Evolutionary conservation across 2,329 filamentous ascomycete species (phyloP).

Genomic region (Simplicillium aogashimaense): DNA sequence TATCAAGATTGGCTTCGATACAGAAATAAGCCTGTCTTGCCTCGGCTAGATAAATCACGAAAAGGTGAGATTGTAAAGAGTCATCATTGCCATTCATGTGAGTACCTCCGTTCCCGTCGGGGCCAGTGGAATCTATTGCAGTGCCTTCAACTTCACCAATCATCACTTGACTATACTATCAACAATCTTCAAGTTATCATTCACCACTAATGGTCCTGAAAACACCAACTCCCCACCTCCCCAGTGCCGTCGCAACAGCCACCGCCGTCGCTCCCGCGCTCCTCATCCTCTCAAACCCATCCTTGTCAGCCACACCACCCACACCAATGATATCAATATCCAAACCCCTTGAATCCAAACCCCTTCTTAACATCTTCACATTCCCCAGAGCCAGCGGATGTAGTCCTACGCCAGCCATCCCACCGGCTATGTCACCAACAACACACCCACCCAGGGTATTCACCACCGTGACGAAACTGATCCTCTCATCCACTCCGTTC

Average conservation of each 20-base stretch:
- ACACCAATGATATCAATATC: constrained; percentile 57
- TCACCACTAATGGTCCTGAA: constrained; percentile 53
- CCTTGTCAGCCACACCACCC: constrained; percentile 58
- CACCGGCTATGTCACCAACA: constrained; percentile 37
- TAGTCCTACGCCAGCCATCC: constrained; percentile 61
- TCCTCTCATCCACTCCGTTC: constrained; percentile 31
- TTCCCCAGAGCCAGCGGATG: constrained; percentile 70
- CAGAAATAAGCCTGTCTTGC: too few relatives aligned
- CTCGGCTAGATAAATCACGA: too few relatives aligned
- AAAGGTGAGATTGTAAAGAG: too few relatives aligned
- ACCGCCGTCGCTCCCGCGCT: constrained; percentile 56
- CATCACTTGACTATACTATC: too few relatives aligned
- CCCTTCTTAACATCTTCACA: constrained; percentile 52
- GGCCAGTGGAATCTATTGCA: too few relatives aligned
- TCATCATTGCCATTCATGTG: too few relatives aligned
- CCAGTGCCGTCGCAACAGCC: constrained; percentile 60
- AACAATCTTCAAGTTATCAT: too few relatives aligned
- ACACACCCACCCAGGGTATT: constrained; percentile 48
- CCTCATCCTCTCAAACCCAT: constrained; percentile 56
- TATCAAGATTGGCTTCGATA: too few relatives aligned
- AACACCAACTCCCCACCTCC: constrained; percentile 48
- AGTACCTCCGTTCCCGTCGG: too few relatives aligned
- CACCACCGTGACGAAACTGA: constrained; percentile 40
- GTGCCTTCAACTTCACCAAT: too few relatives aligned
- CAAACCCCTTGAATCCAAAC: constrained; percentile 44